Conservation (phyloP, 108 stramenopile species). For the Fragilariopsis cylindrus region DNA sequence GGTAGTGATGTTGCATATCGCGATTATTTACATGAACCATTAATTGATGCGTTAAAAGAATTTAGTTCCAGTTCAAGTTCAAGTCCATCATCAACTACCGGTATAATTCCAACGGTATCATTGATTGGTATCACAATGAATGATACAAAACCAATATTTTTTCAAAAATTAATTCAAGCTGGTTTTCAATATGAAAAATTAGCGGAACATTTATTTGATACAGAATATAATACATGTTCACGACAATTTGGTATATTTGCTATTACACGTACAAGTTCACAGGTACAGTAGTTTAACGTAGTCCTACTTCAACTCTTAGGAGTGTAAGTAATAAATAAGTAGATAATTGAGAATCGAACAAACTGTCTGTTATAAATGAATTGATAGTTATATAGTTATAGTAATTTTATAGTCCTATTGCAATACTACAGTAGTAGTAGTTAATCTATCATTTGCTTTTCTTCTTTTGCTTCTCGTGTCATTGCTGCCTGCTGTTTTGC, state of each 20-base stretch:
- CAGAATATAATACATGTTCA: conserved; percentile 41
- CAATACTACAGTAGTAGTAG: no score
- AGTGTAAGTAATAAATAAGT: no score
- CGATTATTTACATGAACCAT: conserved; percentile 68
- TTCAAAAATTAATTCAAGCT: conserved; percentile 45
- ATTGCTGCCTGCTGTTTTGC: no score
- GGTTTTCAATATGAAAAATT: conserved; percentile 73
- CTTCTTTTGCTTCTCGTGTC: no score
- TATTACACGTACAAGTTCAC: conserved; percentile 23
- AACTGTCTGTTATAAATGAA: no score
- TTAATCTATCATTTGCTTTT: no score
- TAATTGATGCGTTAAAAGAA: conserved; percentile 64
- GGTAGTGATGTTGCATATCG: conserved; percentile 86
- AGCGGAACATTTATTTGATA: conserved; percentile 61
- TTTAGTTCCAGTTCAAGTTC: neutral
- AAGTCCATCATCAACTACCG: neutral
- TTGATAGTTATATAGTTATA: no score
- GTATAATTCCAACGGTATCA: conserved; percentile 24
- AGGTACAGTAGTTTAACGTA: no score
- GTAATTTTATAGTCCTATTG: no score
- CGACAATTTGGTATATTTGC: conserved; percentile 75
- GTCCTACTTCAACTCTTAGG: no score
- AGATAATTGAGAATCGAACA: no score
- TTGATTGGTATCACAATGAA: conserved; percentile 83
- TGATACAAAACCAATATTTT: conserved; percentile 80